These are phyloP conservation scores for Pilatotrama ljubarskyi DNA, from an alignment of 768 basidiomycete species.

Conservation along the genomic window DNA sequence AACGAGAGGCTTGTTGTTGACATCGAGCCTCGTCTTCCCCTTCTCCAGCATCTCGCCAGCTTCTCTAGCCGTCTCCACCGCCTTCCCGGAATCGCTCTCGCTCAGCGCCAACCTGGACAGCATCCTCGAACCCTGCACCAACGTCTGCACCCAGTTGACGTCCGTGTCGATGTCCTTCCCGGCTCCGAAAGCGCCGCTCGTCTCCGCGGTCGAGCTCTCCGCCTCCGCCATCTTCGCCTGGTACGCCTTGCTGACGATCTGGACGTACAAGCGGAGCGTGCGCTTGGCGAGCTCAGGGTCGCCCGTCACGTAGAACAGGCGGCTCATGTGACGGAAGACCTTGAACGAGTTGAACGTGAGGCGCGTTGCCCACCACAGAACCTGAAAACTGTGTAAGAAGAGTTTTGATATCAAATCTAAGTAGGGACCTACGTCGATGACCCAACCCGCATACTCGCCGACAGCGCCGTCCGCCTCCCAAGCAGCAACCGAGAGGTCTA, in stretches of 20 bases:
- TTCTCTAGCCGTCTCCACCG: conserved; percentile 58
- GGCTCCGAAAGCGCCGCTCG: conserved; percentile 11
- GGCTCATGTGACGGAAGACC: conserved; percentile 82
- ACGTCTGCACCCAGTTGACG: conserved; percentile 70
- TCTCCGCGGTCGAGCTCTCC: conserved; percentile 25
- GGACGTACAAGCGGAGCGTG: conserved; percentile 77
- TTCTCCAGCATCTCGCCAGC: conserved; percentile 61
- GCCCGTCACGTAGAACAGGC: conserved; percentile 62
- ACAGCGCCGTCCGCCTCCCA: conserved; percentile 77
- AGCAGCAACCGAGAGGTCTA: conserved; percentile 73
- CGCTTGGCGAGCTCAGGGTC: conserved; percentile 67
- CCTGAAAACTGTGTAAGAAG: conserved; percentile 39
- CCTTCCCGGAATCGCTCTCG: conserved; percentile 22
- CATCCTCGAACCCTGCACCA: conserved; percentile 78
- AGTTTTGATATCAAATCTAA: neutral
- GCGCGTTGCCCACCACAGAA: conserved; percentile 92
- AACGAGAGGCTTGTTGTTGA: conserved; percentile 49
- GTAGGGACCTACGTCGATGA: conserved; percentile 65
- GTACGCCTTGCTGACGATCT: conserved; percentile 81
- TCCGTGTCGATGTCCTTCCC: conserved; percentile 60
- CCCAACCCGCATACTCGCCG: conserved; percentile 70
- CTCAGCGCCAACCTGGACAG: conserved; percentile 54
- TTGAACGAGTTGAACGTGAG: conserved; percentile 92
- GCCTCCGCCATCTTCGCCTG: conserved; percentile 51
- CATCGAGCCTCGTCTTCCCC: conserved; percentile 55